Base-by-base conservation (phyloP, 176 grass and related monocot species). In the Musa itinerans region DNA sequence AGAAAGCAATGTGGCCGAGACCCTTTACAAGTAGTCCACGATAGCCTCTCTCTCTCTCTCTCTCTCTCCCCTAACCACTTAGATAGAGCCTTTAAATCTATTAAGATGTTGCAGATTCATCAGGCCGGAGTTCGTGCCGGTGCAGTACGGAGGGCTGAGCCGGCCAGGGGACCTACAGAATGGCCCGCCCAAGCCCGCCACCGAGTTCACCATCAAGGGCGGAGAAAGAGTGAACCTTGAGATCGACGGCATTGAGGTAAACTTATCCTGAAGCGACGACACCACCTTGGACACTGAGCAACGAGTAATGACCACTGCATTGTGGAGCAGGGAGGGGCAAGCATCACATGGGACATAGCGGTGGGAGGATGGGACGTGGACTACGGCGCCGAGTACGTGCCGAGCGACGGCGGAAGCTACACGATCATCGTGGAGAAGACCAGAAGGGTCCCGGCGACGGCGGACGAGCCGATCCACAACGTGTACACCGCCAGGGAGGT, bases 1-100 rank as follows among this genome's bases (percentile, higher is more conserved):
- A 2, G 92, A 92, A 88, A 84, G 92, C 69, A 92, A 96, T 72
- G 92, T 96, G n/a, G 86, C 92, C 19, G 92, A 96, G 84, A 96
- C 86, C 64, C 92, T 96, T 71, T 92, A 86, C 83, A 96, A 89
- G 92, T 96, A 77, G 50, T 51, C 57, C 34, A 43, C 34, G 4
- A 43, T 6, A 43, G 0, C 34, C 34, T 43, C 34, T 43, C 34
- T 43, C 29, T 34, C 29, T 34, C 29, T 34, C 29, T 34, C 29
- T 34, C 29, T 5, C 29, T 34, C 29, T 34, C 2, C 34, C 3
- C 34, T 5, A 3, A 5, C 34, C 6, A 43, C 4, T 43, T 6
- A 4, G 4, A 43, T 4, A 43, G 3, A 43, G 34, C 34, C 34
- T 43, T 43, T 43, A 43, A 43, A 43, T 43, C 4, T 43, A 0